These are phyloP conservation scores for Fraxinus albicans DNA, from an alignment of 305 asterid species.

Conservation along the genomic window DNA sequence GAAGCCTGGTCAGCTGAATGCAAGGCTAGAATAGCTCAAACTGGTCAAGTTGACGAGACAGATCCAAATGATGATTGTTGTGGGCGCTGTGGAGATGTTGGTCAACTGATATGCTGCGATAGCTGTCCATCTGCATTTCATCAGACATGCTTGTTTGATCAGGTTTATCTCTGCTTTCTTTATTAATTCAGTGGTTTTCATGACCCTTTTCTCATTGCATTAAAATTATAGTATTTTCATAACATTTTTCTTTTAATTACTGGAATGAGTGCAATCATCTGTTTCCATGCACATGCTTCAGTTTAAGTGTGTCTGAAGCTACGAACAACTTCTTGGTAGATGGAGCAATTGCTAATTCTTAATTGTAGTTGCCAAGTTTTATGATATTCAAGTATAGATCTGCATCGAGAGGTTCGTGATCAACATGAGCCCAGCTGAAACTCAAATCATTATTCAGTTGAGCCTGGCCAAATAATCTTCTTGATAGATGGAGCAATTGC, in stretches of 20 bases:
- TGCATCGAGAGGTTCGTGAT: not conserved
- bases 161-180: slow-evolving; percentile 50
- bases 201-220: slow-evolving; percentile 7
- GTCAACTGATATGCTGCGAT: slow-evolving; percentile 95
- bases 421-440: not conserved
- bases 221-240: not conserved
- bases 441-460: too few relatives aligned
- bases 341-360: slow-evolving; percentile 1
- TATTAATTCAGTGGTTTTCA: not conserved
- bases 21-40: slow-evolving; percentile 66
- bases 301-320: not conserved
- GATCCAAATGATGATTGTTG: slow-evolving; percentile 98
- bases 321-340: slow-evolving; percentile 6
- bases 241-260: not conserved
- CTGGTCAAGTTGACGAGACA: slow-evolving; percentile 50
- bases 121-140: slow-evolving; percentile 98
- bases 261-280: not conserved
- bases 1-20: slow-evolving; percentile 98
- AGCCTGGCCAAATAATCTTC: not conserved
- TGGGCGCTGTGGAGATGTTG: slow-evolving; percentile 96
- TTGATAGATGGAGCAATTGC: slow-evolving; percentile 2
- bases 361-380: slow-evolving; percentile 13
- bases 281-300: not conserved
- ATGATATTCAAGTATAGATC: not conserved
- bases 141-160: slow-evolving; percentile 80